These are phyloP conservation scores for Fusarium avenaceum DNA, from an alignment of 2,329 filamentous ascomycete species.

Conservation along the genomic window DNA sequence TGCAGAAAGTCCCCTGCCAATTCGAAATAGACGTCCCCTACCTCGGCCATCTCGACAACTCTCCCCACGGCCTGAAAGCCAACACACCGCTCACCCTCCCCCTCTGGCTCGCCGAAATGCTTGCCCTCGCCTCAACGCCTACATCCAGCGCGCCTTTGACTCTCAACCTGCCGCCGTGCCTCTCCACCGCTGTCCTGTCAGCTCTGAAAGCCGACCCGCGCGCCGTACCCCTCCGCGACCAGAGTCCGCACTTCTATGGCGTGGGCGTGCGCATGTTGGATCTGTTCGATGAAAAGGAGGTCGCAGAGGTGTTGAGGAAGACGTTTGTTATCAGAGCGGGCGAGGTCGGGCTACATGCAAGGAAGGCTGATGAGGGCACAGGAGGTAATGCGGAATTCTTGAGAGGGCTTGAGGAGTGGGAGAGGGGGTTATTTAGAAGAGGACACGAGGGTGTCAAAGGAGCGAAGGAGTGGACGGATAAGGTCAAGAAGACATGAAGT, in stretches of 20 bases:
- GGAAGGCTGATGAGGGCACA: conserved; percentile 78
- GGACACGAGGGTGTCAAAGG: conserved; percentile 81
- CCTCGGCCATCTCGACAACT: conserved; percentile 91
- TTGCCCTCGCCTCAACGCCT: conserved; percentile 75
- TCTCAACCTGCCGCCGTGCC: conserved; percentile 82
- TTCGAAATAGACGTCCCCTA: conserved; percentile 91
- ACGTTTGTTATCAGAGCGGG: conserved; percentile 85
- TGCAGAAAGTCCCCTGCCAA: conserved; percentile 92
- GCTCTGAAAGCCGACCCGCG: conserved; percentile 92
- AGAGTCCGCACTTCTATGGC: conserved; percentile 89
- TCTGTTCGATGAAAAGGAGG: conserved; percentile 83
- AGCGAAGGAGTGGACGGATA: conserved; percentile 78
- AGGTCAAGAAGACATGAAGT: conserved; percentile 57
- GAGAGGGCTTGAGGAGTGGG: conserved; percentile 89
- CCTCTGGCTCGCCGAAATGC: conserved; percentile 95
- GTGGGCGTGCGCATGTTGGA: conserved; percentile 89
- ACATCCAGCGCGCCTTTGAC: conserved; percentile 74
- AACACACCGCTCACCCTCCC: conserved; percentile 87
- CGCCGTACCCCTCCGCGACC: conserved; percentile 84
- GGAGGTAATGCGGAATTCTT: conserved; percentile 81
- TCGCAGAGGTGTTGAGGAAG: conserved; percentile 80
- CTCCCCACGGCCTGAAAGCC: conserved; percentile 79
- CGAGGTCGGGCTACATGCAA: conserved; percentile 89
- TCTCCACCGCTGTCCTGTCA: conserved; percentile 85
- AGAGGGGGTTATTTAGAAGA: conserved; percentile 80